phyloP scores from a whole-genome alignment of 2,329 filamentous ascomycete species.

The Xylariaceae sp. region DNA sequence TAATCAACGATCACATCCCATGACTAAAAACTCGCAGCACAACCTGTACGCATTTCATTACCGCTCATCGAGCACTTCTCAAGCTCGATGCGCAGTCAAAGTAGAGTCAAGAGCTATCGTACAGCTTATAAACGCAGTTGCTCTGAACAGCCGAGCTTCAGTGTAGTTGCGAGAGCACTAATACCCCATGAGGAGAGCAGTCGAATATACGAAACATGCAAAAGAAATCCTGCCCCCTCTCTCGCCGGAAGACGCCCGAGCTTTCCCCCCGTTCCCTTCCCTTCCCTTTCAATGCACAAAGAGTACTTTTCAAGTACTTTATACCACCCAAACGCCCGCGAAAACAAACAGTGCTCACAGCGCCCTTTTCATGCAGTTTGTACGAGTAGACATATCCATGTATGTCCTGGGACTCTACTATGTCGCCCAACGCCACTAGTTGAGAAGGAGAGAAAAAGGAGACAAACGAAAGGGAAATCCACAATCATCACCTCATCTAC shows the following conservation, averaged over 20 bases:
- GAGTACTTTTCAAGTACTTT: not conserved
- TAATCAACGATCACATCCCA: too few relatives aligned
- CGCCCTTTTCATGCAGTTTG: slow-evolving; percentile 3
- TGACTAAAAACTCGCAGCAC: too few relatives aligned
- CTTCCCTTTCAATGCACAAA: slow-evolving; percentile 14
- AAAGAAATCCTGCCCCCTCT: not conserved
- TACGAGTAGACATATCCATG: not conserved
- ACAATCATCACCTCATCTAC: slow-evolving; percentile 5
- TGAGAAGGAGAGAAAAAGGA: not conserved
- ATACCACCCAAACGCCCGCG: slow-evolving; percentile 13
- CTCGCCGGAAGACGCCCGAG: too few relatives aligned
- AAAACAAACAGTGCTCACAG: slow-evolving; percentile 2
- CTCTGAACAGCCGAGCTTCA: too few relatives aligned
- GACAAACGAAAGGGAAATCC: not conserved
- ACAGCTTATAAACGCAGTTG: too few relatives aligned
- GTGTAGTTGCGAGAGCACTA: too few relatives aligned
- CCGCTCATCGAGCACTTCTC: too few relatives aligned
- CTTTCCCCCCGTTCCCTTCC: not conserved
- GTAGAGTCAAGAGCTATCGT: too few relatives aligned
- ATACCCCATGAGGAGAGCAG: too few relatives aligned
- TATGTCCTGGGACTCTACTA: slow-evolving; percentile 2
- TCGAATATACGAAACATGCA: not conserved
- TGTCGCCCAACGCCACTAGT: slow-evolving; percentile 9
- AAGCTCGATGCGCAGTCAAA: too few relatives aligned
- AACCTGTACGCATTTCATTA: too few relatives aligned